phyloP scores from a whole-genome alignment of 345 rosid species.

The Melastoma malabathricum region DNA sequence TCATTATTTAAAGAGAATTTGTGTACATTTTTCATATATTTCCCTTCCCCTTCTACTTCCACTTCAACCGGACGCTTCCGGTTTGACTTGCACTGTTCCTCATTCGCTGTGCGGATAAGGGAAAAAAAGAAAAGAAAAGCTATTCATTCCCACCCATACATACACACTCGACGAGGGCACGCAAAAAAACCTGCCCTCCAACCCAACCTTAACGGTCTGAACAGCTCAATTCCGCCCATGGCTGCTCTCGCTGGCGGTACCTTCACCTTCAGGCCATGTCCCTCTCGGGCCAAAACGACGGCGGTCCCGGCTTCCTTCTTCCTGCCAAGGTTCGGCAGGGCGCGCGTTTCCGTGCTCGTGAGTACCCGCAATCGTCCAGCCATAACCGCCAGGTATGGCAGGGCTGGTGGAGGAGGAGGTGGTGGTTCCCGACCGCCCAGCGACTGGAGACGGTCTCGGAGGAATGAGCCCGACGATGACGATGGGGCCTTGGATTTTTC shows the following conservation, averaged over 20 bases:
- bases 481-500: constrained; percentile 57
- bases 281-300: constrained; percentile 15
- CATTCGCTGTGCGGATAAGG: background rate
- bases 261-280: constrained; percentile 21
- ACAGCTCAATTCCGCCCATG: constrained; percentile 24
- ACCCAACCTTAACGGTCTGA: background rate
- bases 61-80: no score
- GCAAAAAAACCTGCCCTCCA: background rate
- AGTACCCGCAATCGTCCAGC: constrained; percentile 11
- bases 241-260: constrained; percentile 45
- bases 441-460: constrained; percentile 28
- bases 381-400: constrained; percentile 41
- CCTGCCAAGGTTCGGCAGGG: constrained; percentile 32
- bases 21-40: no score
- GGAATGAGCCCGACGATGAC: constrained; percentile 35
- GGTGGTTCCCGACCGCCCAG: constrained; percentile 23
- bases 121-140: background rate
- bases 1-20: no score
- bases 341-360: constrained; percentile 24
- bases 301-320: constrained; percentile 15
- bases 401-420: constrained; percentile 16
- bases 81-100: no score
- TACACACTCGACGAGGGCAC: no score
- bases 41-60: no score
- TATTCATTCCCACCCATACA: no score